These are phyloP conservation scores for Colletotrichum kahawae DNA, from an alignment of 2,329 filamentous ascomycete genomes.

Conservation along the genomic window DNA sequence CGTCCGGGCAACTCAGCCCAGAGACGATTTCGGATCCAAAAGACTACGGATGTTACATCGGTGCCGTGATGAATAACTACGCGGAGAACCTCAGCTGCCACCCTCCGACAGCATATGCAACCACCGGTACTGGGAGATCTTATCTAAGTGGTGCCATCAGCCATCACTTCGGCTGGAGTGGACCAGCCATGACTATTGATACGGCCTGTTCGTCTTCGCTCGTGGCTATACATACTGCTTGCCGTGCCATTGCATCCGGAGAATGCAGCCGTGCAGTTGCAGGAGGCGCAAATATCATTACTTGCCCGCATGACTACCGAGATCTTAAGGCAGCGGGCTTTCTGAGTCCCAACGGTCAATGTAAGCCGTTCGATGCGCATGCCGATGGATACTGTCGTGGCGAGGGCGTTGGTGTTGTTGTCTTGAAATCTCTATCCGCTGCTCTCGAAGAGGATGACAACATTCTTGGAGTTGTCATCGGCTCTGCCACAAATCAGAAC, in stretches of 20 bases:
- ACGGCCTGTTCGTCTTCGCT: conserved; percentile 43
- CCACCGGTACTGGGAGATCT: conserved; percentile 34
- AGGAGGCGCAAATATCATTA: conserved; percentile 43
- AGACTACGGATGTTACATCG: conserved; percentile 37
- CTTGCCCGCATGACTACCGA: conserved; percentile 18
- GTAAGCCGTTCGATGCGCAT: conserved; percentile 35
- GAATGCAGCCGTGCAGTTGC: conserved; percentile 40
- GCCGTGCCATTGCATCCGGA: conserved; percentile 34
- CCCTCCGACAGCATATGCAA: not conserved
- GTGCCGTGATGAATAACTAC: conserved; percentile 39
- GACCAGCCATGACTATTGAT: conserved; percentile 38
- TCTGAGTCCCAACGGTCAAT: conserved; percentile 34
- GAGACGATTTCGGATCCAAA: conserved; percentile 27
- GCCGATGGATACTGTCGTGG: conserved; percentile 56
- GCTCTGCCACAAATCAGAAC: conserved; percentile 45
- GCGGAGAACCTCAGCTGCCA: conserved; percentile 39
- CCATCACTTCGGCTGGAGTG: conserved; percentile 40
- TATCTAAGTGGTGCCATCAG: conserved; percentile 37
- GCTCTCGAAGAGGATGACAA: conserved; percentile 53
- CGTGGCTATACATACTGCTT: conserved; percentile 36
- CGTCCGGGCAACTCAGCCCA: conserved; percentile 28
- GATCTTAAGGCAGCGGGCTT: conserved; percentile 29
- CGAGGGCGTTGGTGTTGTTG: conserved; percentile 48
- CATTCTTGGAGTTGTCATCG: conserved; percentile 44
- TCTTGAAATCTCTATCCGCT: conserved; percentile 51